phyloP scores from a whole-genome alignment of 2,329 filamentous ascomycete species.

The Cadophora sp. region DNA sequence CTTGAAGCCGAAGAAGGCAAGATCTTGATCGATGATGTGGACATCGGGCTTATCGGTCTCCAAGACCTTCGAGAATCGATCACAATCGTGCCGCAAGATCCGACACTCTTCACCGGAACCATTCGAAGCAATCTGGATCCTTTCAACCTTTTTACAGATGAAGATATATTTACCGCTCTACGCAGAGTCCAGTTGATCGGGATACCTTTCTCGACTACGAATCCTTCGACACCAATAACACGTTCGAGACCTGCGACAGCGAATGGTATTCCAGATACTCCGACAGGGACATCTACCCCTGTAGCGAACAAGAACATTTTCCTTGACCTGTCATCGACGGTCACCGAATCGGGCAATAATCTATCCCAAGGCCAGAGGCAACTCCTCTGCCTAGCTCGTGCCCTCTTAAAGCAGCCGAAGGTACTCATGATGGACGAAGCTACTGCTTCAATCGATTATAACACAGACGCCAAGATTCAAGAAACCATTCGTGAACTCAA shows the following conservation, averaged over 20 bases:
- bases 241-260: slow-evolving; percentile 42
- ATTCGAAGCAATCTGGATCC: slow-evolving; percentile 93
- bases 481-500: slow-evolving; percentile 92
- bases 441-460: slow-evolving; percentile 96
- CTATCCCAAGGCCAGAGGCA: slow-evolving; percentile 96
- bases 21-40: slow-evolving; percentile 90
- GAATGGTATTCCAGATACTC: slow-evolving; percentile 40
- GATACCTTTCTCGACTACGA: slow-evolving; percentile 45
- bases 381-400: slow-evolving; percentile 89
- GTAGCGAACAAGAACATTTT: slow-evolving; percentile 94
- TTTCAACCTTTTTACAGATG: slow-evolving; percentile 86
- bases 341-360: slow-evolving; percentile 91
- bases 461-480: slow-evolving; percentile 94
- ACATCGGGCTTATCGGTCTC: slow-evolving; percentile 89
- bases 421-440: slow-evolving; percentile 99
- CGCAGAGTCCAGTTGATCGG: slow-evolving; percentile 88
- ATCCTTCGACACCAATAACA: slow-evolving; percentile 45
- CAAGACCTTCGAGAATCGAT: slow-evolving; percentile 91
- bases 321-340: slow-evolving; percentile 80
- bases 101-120: slow-evolving; percentile 91
- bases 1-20: slow-evolving; percentile 89
- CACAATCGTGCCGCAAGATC: slow-evolving; percentile 97
- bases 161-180: slow-evolving; percentile 86
- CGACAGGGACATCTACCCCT: slow-evolving; percentile 45
- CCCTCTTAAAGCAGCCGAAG: slow-evolving; percentile 87